These are phyloP conservation scores for Turritis glabra DNA, from an alignment of 345 rosid species.

Conservation along the genomic window DNA sequence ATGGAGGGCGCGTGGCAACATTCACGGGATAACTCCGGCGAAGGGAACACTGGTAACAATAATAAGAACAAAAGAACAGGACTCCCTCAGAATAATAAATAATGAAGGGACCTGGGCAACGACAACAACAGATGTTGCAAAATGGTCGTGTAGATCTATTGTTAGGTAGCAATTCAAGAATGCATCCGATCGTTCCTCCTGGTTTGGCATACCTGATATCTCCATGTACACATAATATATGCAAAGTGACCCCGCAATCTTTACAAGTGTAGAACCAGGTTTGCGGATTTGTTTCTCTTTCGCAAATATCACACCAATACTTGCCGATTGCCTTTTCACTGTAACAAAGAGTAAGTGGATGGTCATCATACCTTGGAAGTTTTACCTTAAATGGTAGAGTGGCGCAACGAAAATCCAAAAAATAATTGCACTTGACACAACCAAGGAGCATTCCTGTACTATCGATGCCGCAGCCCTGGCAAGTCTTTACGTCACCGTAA, in stretches of 20 bases:
- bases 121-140: too few relatives aligned
- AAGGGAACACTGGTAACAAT: too few relatives aligned
- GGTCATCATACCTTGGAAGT: background rate
- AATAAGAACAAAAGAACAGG: too few relatives aligned
- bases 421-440: background rate
- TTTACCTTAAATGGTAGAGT: background rate
- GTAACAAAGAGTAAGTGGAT: conserved; percentile 16
- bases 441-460: background rate
- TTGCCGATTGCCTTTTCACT: background rate
- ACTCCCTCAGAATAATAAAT: too few relatives aligned
- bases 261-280: conserved; percentile 5
- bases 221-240: background rate
- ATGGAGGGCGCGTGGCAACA: too few relatives aligned
- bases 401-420: background rate
- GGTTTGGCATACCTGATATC: background rate
- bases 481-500: background rate
- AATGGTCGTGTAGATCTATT: too few relatives aligned
- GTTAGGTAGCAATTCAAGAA: too few relatives aligned
- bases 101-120: too few relatives aligned
- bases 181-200: background rate
- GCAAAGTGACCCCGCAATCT: background rate
- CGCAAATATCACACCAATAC: conserved; percentile 25
- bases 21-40: too few relatives aligned
- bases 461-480: background rate
- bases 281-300: background rate